Evolutionary conservation across 257 asterid species (phyloP).

Genomic region (Sherardia arvensis): DNA sequence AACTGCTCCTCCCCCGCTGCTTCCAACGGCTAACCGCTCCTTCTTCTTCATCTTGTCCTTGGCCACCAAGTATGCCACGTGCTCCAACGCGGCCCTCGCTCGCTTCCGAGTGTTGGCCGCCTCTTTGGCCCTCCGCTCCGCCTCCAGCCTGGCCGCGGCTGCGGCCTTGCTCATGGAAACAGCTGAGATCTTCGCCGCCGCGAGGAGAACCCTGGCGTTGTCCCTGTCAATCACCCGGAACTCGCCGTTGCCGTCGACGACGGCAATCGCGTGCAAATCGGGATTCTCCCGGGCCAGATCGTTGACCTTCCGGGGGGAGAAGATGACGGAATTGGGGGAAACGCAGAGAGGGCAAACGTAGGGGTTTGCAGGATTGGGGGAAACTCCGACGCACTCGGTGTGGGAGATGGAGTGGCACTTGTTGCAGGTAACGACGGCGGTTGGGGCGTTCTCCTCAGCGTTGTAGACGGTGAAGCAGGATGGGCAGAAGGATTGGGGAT

Average conservation of each 20-base stretch:
- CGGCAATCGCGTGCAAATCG: conserved; percentile 8
- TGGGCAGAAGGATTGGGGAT: conserved; percentile 80
- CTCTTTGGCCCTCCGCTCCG: conserved; percentile 70
- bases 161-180: conserved; percentile 54
- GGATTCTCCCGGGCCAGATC: conserved; percentile 11
- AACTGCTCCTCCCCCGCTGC: conserved; percentile 1
- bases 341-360: conserved; percentile 74
- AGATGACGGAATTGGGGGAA: conserved; percentile 36
- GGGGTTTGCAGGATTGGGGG: conserved; percentile 23
- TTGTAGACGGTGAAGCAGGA: conserved; percentile 58
- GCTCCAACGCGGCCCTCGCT: conserved; percentile 69
- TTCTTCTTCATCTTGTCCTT: conserved; percentile 51
- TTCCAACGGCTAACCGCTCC: conserved; percentile 14
- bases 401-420: conserved; percentile 70
- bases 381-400: conserved; percentile 51
- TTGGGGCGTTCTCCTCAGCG: conserved; percentile 16
- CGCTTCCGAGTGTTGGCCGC: conserved; percentile 66
- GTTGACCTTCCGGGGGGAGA: conserved; percentile 26
- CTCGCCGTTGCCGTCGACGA: conserved; percentile 15
- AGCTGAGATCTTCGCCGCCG: conserved; percentile 67
- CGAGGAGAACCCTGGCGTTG: conserved; percentile 49
- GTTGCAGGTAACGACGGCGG: conserved; percentile 43
- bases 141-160: conserved; percentile 42
- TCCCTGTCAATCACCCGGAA: conserved; percentile 52
- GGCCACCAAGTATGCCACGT: conserved; percentile 36